Evolutionary conservation across 2,329 filamentous ascomycete genomes (phyloP).

Genomic region (Pseudocercospora fuligena): DNA sequence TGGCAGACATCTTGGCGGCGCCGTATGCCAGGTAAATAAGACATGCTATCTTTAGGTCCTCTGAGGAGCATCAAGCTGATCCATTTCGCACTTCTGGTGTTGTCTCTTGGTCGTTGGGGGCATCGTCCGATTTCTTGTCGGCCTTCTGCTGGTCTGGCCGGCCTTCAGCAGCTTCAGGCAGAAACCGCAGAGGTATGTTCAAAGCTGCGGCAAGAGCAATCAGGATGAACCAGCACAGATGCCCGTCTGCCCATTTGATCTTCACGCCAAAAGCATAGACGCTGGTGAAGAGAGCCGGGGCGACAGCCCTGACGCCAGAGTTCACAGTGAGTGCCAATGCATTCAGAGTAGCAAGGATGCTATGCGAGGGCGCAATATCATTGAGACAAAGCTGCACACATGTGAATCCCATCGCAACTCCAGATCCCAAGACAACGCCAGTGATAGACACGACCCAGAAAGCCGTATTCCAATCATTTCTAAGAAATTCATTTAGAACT

Average conservation of each 20-base stretch:
- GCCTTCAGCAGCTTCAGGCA: slow-evolving; percentile 43
- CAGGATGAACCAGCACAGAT: slow-evolving; percentile 69
- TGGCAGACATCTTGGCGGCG: too few species aligned
- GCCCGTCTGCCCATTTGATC: slow-evolving; percentile 65
- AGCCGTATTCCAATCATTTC: slow-evolving; percentile 46
- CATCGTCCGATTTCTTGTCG: neutral
- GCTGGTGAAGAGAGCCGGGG: slow-evolving; percentile 68
- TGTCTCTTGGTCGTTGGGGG: neutral
- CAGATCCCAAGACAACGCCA: slow-evolving; percentile 60
- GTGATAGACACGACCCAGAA: slow-evolving; percentile 64
- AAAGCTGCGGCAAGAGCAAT: slow-evolving; percentile 45
- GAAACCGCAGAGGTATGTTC: slow-evolving; percentile 41
- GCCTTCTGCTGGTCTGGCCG: slow-evolving; percentile 24
- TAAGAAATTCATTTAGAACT: slow-evolving; percentile 62
- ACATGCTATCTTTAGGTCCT: too few species aligned
- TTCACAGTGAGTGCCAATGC: slow-evolving; percentile 66
- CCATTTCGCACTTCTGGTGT: neutral
- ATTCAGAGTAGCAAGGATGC: slow-evolving; percentile 72
- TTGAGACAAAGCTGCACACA: slow-evolving; percentile 75
- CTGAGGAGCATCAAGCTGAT: neutral
- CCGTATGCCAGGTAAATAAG: too few species aligned
- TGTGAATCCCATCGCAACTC: slow-evolving; percentile 70
- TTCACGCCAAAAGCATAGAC: slow-evolving; percentile 71
- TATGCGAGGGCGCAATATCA: slow-evolving; percentile 69
- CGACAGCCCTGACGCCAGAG: slow-evolving; percentile 67